Percentiles rank a stretch among this genome's conserved stretches.
Evolutionary conservation across 768 basidiomycete species (phyloP).

Genomic region (Russula griseocarnosa): DNA sequence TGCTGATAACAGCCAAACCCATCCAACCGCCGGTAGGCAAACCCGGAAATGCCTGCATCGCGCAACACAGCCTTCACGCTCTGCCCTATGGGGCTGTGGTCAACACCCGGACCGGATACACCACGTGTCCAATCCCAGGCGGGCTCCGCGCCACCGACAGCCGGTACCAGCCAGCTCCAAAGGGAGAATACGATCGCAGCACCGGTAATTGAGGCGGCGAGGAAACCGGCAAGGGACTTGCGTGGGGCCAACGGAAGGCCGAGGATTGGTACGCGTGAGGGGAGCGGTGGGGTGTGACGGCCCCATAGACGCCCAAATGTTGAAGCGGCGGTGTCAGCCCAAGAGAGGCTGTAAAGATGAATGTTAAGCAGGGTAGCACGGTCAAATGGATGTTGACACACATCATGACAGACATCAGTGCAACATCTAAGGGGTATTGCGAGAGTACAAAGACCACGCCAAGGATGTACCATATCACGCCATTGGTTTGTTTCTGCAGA

Average conservation of each 20-base stretch:
- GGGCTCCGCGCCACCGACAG: slow-evolving; percentile 39
- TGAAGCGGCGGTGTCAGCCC: slow-evolving; percentile 94
- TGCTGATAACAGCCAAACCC: slow-evolving; percentile 53
- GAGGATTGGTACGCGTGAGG: slow-evolving; percentile 44
- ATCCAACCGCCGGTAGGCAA: slow-evolving; percentile 40
- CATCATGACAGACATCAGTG: slow-evolving; percentile 88
- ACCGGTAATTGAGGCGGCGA: slow-evolving; percentile 73
- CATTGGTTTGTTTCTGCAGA: slow-evolving; percentile 64
- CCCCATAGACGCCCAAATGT: slow-evolving; percentile 87
- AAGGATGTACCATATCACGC: slow-evolving; percentile 87
- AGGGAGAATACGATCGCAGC: slow-evolving; percentile 61
- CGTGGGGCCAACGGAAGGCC: slow-evolving; percentile 70
- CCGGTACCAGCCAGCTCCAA: slow-evolving; percentile 61
- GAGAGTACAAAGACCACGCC: slow-evolving; percentile 76
- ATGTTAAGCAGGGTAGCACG: slow-evolving; percentile 1
- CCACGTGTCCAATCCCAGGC: slow-evolving; percentile 59
- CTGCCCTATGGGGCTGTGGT: slow-evolving; percentile 27
- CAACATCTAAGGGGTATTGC: slow-evolving; percentile 79
- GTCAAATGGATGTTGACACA: slow-evolving; percentile 16
- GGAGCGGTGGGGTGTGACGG: slow-evolving; percentile 58
- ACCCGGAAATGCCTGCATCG: slow-evolving; percentile 21
- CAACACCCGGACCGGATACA: slow-evolving; percentile 36
- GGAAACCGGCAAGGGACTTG: slow-evolving; percentile 82
- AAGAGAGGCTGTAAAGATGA: slow-evolving; percentile 64
- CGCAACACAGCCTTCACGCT: slow-evolving; percentile 33